Conservation (phyloP, 2,329 filamentous ascomycete species). For the Zymoseptoria ardabiliae region DNA sequence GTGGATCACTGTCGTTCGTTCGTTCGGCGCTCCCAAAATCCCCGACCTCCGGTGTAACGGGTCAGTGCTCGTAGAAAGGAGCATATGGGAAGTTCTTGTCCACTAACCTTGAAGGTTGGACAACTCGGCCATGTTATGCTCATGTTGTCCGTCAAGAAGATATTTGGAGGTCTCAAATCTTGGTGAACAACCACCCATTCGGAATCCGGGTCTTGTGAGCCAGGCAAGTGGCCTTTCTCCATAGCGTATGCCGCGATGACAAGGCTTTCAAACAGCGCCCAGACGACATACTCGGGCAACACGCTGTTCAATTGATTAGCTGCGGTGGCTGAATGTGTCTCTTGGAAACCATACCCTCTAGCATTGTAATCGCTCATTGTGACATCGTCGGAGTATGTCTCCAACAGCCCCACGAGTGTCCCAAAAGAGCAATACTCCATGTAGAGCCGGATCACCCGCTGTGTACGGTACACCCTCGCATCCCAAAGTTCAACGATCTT, state of each 20-base stretch:
- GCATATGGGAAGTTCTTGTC: background rate
- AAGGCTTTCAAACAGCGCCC: background rate
- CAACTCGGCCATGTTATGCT: background rate
- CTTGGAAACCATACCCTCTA: background rate
- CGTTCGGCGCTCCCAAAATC: background rate
- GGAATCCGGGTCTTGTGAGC: background rate
- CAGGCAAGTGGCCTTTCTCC: background rate
- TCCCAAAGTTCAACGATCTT: background rate
- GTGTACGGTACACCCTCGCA: background rate
- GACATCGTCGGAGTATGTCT: background rate
- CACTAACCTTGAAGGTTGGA: background rate
- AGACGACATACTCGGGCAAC: background rate
- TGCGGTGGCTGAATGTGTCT: background rate
- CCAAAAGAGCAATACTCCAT: background rate
- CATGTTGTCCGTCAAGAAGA: background rate
- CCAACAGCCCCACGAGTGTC: background rate
- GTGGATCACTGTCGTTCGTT: background rate
- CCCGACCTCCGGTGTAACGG: background rate
- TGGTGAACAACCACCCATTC: background rate
- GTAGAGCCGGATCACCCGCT: background rate
- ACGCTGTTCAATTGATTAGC: background rate
- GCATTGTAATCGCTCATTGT: background rate
- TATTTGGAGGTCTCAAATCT: background rate
- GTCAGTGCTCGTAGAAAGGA: background rate
- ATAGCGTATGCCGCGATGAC: background rate